phyloP scores from a whole-genome alignment of 257 asterid genomes.

The Asclepias syriaca region DNA sequence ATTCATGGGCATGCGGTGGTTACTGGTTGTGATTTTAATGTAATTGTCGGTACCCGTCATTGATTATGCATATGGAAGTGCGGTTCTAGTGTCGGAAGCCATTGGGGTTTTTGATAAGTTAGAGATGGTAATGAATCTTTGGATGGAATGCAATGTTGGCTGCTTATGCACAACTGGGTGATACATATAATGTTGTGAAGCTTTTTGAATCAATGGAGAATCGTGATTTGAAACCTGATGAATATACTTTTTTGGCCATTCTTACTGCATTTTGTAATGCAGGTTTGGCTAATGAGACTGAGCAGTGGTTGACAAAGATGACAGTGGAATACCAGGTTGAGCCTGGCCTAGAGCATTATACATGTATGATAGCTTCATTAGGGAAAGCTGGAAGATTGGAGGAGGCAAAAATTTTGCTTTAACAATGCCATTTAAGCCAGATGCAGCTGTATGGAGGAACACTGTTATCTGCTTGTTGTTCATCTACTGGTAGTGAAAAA shows the following conservation, averaged over 20 bases:
- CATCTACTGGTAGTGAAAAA: slow-evolving; percentile 26
- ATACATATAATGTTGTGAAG: slow-evolving; percentile 25
- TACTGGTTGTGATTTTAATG: slow-evolving; percentile 38
- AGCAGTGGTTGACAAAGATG: slow-evolving; percentile 64
- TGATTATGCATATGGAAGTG: slow-evolving; percentile 84
- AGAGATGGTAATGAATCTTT: slow-evolving; percentile 21
- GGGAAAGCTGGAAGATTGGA: slow-evolving; percentile 56
- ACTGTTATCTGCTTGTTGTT: slow-evolving; percentile 43
- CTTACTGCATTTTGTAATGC: slow-evolving; percentile 55
- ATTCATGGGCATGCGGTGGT: slow-evolving; percentile 65
- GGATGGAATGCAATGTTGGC: slow-evolving; percentile 80
- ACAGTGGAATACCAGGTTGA: slow-evolving; percentile 31
- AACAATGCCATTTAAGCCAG: slow-evolving; percentile 67
- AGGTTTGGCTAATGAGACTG: slow-evolving; percentile 46
- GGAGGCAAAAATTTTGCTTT: slow-evolving; percentile 58
- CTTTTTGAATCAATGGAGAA: slow-evolving; percentile 47
- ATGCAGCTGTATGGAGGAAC: slow-evolving; percentile 84
- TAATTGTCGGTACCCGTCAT: slow-evolving; percentile 47
- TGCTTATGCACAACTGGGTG: slow-evolving; percentile 74
- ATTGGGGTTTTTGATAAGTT: slow-evolving; percentile 48
- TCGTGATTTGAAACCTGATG: slow-evolving; percentile 46
- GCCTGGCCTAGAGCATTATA: slow-evolving; percentile 72
- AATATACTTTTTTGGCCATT: slow-evolving; percentile 60
- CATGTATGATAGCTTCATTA: slow-evolving; percentile 62
- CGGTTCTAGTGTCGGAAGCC: slow-evolving; percentile 56